A percentile compares a stretch with the other conserved stretches of the same genome.
These are phyloP conservation scores for Moniliella sp. DNA, from an alignment of 1,284 basidiomycete species.

Conservation along the genomic window DNA sequence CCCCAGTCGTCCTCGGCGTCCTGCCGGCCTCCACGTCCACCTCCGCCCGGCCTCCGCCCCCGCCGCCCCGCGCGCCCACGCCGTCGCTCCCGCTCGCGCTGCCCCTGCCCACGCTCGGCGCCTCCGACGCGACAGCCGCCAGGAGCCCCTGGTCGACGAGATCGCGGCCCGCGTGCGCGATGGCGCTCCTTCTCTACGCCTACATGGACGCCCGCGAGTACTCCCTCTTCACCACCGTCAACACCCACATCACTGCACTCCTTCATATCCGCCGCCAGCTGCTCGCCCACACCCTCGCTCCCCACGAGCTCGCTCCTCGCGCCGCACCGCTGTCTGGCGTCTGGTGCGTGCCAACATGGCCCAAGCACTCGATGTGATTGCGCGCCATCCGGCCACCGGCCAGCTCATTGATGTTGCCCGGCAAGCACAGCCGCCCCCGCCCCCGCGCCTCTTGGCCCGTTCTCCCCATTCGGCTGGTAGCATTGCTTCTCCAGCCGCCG, in stretches of 20 bases:
- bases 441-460: conserved; percentile 30
- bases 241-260: conserved; percentile 70
- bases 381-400: conserved; percentile 74
- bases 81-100: too few species aligned
- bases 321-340: conserved; percentile 64
- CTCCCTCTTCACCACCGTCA: conserved; percentile 62
- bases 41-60: too few species aligned
- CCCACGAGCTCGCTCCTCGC: conserved; percentile 61
- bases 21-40: too few species aligned
- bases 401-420: conserved; percentile 48
- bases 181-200: conserved; percentile 79
- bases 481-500: too few species aligned
- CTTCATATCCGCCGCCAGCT: conserved; percentile 72
- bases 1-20: too few species aligned
- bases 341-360: conserved; percentile 75
- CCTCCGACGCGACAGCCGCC: conserved; percentile 15
- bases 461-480: too few species aligned
- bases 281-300: conserved; percentile 60
- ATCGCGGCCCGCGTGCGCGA: conserved; percentile 84
- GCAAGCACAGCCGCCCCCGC: too few species aligned
- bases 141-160: conserved; percentile 80
- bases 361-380: conserved; percentile 79
- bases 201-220: conserved; percentile 76
- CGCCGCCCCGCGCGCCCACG: too few species aligned
- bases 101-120: conserved; percentile 68